These are phyloP conservation scores for Arxiozyma slooffiae DNA, from an alignment of 1,139 yeast genomes.

Conservation along the genomic window DNA sequence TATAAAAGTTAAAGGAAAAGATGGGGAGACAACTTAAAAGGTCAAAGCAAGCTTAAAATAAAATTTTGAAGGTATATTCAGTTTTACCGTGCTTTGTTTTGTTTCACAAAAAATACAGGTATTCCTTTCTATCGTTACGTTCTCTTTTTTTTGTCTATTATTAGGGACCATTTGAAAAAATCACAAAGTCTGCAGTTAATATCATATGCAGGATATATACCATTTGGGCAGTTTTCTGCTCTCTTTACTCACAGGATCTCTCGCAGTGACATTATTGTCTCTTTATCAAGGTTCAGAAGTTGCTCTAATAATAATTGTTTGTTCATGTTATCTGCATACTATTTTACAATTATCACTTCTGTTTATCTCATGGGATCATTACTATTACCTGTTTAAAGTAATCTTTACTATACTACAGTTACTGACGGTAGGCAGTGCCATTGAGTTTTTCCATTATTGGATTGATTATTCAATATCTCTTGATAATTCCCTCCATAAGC, in stretches of 20 bases:
- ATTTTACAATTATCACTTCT: neutral
- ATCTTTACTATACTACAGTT: slow-evolving; percentile 9
- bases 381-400: neutral
- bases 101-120: neutral
- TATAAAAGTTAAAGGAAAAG: neutral
- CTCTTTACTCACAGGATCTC: slow-evolving; percentile 18
- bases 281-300: slow-evolving; percentile 14
- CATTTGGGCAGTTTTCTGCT: slow-evolving; percentile 7
- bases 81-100: neutral
- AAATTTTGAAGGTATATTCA: neutral
- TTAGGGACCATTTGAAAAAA: neutral
- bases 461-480: slow-evolving; percentile 5
- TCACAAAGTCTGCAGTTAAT: neutral
- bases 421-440: slow-evolving; percentile 17
- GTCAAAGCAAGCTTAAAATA: neutral
- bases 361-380: neutral
- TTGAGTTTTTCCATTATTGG: slow-evolving; percentile 16
- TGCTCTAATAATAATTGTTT: slow-evolving; percentile 19
- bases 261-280: slow-evolving; percentile 16
- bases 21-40: neutral
- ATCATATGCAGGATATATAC: neutral
- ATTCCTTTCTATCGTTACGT: too few species aligned
- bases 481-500: slow-evolving; percentile 5
- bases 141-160: neutral
- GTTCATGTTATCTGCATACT: slow-evolving; percentile 6